Conservation (phyloP, 1,284 basidiomycete genomes). For the Trametes versicolor region DNA sequence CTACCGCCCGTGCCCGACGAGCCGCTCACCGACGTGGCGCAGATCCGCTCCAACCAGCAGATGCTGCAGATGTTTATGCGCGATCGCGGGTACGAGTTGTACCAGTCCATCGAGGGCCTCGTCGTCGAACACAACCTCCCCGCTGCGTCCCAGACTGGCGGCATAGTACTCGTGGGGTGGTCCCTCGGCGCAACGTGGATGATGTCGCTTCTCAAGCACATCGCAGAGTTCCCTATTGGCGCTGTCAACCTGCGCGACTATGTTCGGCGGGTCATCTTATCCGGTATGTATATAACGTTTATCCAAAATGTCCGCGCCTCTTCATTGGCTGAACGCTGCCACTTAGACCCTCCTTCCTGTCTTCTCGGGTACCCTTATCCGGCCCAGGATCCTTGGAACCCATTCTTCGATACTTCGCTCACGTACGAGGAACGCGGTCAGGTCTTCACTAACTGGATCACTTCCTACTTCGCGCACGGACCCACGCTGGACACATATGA, state of each 20-base stretch:
- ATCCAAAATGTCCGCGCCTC: too few species aligned
- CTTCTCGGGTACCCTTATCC: constrained; percentile 35
- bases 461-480: constrained; percentile 22
- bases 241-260: constrained; percentile 27
- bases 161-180: constrained; percentile 30
- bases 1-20: neutral
- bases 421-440: constrained; percentile 29
- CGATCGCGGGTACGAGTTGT: constrained; percentile 24
- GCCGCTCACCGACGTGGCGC: neutral
- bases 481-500: constrained; percentile 18
- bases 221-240: constrained; percentile 21
- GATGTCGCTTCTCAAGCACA: constrained; percentile 30
- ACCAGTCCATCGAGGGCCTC: constrained; percentile 25
- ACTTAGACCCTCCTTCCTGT: constrained; percentile 27
- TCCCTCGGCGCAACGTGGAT: constrained; percentile 25
- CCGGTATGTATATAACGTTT: constrained; percentile 28
- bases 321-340: neutral
- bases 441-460: constrained; percentile 15
- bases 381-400: constrained; percentile 30
- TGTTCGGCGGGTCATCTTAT: constrained; percentile 32
- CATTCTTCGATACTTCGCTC: constrained; percentile 34
- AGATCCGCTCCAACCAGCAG: too few species aligned
- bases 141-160: constrained; percentile 11
- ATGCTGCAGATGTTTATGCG: constrained; percentile 10
- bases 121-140: constrained; percentile 17